A percentile compares a stretch with the other conserved stretches of the same genome.
These are phyloP conservation scores for Thelonectria discophora DNA, from an alignment of 2,329 filamentous ascomycete genomes.

Conservation along the genomic window DNA sequence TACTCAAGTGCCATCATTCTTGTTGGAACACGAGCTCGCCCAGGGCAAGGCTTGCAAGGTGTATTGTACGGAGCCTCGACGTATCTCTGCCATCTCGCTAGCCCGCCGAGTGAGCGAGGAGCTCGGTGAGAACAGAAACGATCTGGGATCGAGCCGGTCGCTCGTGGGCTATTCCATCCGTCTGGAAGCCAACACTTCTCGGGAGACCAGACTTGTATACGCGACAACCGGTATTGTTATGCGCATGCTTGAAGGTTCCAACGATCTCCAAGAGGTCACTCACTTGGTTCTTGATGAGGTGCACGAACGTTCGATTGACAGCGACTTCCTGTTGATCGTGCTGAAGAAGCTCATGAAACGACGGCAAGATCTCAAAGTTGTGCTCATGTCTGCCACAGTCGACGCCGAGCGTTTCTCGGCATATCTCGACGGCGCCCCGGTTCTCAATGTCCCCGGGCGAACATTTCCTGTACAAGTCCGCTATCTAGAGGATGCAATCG, in stretches of 20 bases:
- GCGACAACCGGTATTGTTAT: constrained; percentile 95
- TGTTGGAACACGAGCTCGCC: constrained; percentile 87
- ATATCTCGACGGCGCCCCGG: constrained; percentile 85
- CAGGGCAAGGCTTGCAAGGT: constrained; percentile 87
- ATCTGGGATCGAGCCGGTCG: constrained; percentile 83
- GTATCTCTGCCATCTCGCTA: constrained; percentile 95
- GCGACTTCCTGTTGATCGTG: constrained; percentile 93
- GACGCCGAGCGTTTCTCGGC: constrained; percentile 90
- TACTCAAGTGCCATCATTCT: constrained; percentile 94
- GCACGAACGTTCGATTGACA: constrained; percentile 95
- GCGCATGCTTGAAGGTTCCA: constrained; percentile 91
- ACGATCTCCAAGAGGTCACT: constrained; percentile 87
- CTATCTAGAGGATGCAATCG: constrained; percentile 92
- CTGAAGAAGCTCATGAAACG: constrained; percentile 81
- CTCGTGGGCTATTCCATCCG: constrained; percentile 95
- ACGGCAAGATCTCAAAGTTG: constrained; percentile 85
- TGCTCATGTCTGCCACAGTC: constrained; percentile 97
- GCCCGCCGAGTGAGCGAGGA: constrained; percentile 95
- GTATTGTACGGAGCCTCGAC: constrained; percentile 92
- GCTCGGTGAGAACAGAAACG: constrained; percentile 82
- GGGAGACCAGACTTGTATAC: constrained; percentile 86
- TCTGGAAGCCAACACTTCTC: constrained; percentile 84
- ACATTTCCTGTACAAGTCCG: constrained; percentile 91
- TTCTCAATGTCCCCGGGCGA: constrained; percentile 89
- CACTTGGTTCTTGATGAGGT: constrained; percentile 98